Evolutionary conservation across 2,329 filamentous ascomycete species (phyloP), one percentile per base, ranked within the genome.

Genomic region (Cladophialophora carrionii): DNA sequence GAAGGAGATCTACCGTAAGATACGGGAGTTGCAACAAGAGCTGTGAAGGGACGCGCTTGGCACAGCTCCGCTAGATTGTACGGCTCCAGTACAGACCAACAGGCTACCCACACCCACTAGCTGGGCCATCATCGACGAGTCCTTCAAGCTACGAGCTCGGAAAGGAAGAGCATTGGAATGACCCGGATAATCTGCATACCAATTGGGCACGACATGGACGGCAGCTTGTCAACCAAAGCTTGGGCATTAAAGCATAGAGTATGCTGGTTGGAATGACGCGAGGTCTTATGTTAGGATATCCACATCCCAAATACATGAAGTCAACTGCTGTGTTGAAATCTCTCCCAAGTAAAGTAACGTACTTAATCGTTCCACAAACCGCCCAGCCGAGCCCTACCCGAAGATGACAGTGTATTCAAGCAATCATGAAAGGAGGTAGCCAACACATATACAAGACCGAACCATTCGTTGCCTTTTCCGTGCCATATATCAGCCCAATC

Each of bases 1-100:
- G 22, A 76, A 78, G 57, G 81, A 82, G 63, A 76, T 84, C 22
- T 82, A 81, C 70, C 74, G 77, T 34, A 76, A 77, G 61, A 78
- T 84, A 63, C 57, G 58, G 17, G 66, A 69, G 61, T 49, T 70
- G 43, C 61, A 67, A 53, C 62, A 67, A 32, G 68, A 66, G 6
- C 53, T 70, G 31, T 68, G 52, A 64, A 29, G 29, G 12, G 12
- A 2, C 29, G 10, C n/a, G n/a, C 17, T 43, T 43, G 14, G 34
- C 17, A 8, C 37, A 43, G 26, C 3, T 29, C 37, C 37, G n/a
- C 37, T 8, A 43, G 37, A 43, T n/a, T 43, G 37, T 43, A 43
- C 37, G 14, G 6, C 37, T n/a, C 17, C 37, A 43, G 37, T n/a
- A 29, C 26, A 29, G 26, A 7, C n/a, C n/a, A n/a, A n/a, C 37